A percentile compares a stretch with the other conserved stretches of the same genome.
phyloP scores from a whole-genome alignment of 208 protist species.

The Histomonas meleagridis region DNA sequence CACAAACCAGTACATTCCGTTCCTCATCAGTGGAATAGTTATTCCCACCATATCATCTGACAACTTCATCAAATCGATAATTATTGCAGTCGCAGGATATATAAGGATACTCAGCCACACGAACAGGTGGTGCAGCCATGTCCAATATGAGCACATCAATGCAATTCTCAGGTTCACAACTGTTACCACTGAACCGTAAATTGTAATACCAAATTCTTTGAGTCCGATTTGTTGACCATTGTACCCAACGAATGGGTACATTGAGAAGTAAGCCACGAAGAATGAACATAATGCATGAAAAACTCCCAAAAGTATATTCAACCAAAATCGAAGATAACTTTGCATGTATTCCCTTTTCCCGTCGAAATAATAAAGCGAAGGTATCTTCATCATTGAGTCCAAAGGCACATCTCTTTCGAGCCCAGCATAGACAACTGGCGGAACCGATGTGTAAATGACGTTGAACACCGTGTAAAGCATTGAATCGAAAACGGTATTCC shows the following conservation, averaged over 20 bases:
- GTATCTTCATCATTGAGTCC: constrained; percentile 35
- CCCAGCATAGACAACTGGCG: constrained; percentile 23
- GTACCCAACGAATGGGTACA: not conserved
- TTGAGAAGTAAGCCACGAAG: not conserved
- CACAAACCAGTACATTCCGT: no score
- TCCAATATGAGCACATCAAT: constrained; percentile 36
- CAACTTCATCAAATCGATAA: not conserved
- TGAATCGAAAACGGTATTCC: constrained; percentile 41
- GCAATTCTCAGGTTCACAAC: constrained; percentile 38
- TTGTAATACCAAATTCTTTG: not conserved
- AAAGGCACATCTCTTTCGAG: constrained; percentile 41
- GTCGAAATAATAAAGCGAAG: not conserved
- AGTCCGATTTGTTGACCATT: not conserved
- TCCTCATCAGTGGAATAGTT: not conserved
- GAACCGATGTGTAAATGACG: constrained; percentile 43
- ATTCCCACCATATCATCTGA: constrained; percentile 32
- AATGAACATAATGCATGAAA: constrained; percentile 18
- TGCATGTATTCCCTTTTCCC: constrained; percentile 3
- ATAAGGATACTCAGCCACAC: constrained; percentile 37
- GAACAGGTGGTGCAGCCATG: not conserved
- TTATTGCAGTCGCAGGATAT: not conserved
- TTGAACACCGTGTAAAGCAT: constrained; percentile 41
- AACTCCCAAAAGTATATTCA: constrained; percentile 35
- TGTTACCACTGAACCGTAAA: constrained; percentile 36
- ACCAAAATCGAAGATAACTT: not conserved